A percentile compares a stretch with the other conserved stretches of the same genome.
These are phyloP conservation scores for Candida gigantensis DNA, from an alignment of 1,139 yeast genomes.

Conservation along the genomic window DNA sequence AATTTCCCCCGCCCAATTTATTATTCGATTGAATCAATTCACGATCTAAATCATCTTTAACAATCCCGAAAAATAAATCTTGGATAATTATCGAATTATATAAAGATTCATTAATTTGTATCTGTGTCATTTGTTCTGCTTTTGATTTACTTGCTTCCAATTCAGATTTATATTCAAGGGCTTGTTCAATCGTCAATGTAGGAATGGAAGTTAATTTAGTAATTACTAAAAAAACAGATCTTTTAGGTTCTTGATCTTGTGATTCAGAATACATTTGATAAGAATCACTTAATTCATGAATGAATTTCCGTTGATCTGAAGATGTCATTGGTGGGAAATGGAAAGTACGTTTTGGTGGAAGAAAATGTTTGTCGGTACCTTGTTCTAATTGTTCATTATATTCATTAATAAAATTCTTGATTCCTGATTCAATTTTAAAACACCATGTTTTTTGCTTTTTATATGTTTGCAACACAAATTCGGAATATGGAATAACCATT, in stretches of 20 bases:
- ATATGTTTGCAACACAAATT: constrained; percentile 43
- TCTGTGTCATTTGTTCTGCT: constrained; percentile 22
- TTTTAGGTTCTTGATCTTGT: constrained; percentile 78
- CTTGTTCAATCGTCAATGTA: constrained; percentile 26
- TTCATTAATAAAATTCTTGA: constrained; percentile 50
- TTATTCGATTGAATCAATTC: constrained; percentile 30
- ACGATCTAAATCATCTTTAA: constrained; percentile 35
- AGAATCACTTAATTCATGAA: constrained; percentile 65
- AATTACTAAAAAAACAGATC: constrained; percentile 65
- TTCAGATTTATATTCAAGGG: constrained; percentile 27
- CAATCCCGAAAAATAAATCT: constrained; percentile 56
- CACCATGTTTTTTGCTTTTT: constrained; percentile 66
- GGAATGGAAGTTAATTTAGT: constrained; percentile 38
- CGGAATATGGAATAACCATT: constrained; percentile 40
- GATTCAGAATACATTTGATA: constrained; percentile 67
- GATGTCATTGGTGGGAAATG: constrained; percentile 75
- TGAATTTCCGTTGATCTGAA: constrained; percentile 68
- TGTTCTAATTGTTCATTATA: constrained; percentile 22
- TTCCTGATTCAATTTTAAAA: constrained; percentile 52
- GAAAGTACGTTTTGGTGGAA: constrained; percentile 25
- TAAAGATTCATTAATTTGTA: constrained; percentile 22
- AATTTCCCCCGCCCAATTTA: constrained; percentile 18
- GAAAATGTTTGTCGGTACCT: too few relatives aligned
- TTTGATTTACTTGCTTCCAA: constrained; percentile 26
- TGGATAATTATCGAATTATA: constrained; percentile 58